Evolutionary conservation across 768 basidiomycete genomes (phyloP).

Genomic region (Hirschioporus abietinus): DNA sequence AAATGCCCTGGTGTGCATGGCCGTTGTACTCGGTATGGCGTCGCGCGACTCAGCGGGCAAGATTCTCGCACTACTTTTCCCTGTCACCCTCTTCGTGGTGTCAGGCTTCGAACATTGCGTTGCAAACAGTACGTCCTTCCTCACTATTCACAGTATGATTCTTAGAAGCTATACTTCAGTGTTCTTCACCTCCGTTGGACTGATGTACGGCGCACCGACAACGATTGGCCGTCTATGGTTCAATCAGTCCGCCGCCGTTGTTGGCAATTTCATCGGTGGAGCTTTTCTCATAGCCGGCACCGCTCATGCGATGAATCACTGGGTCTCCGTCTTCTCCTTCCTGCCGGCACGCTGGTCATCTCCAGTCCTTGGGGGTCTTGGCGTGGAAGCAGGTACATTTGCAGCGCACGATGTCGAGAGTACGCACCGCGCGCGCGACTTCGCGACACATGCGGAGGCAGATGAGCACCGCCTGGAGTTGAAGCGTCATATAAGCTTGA

Average conservation of each 20-base stretch:
- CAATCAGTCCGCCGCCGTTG: constrained; percentile 16
- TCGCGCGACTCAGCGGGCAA: constrained; percentile 16
- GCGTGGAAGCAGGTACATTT: constrained; percentile 1
- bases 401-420: constrained; percentile 10
- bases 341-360: neutral
- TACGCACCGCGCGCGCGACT: constrained; percentile 11
- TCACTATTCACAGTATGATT: neutral
- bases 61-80: constrained; percentile 16
- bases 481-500: neutral
- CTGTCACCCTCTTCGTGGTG: constrained; percentile 14
- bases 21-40: constrained; percentile 15
- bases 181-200: constrained; percentile 15
- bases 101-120: constrained; percentile 14
- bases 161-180: constrained; percentile 2
- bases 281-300: constrained; percentile 17
- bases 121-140: constrained; percentile 14
- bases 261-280: constrained; percentile 16
- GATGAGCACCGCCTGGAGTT: neutral
- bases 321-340: constrained; percentile 7
- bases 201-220: constrained; percentile 15
- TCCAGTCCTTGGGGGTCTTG: neutral
- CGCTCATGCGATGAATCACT: constrained; percentile 19
- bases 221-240: constrained; percentile 14
- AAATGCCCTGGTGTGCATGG: constrained; percentile 16
- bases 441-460: constrained; percentile 13